Conservation (phyloP, 345 rosid genomes). For the Fremontodendron californicum region DNA sequence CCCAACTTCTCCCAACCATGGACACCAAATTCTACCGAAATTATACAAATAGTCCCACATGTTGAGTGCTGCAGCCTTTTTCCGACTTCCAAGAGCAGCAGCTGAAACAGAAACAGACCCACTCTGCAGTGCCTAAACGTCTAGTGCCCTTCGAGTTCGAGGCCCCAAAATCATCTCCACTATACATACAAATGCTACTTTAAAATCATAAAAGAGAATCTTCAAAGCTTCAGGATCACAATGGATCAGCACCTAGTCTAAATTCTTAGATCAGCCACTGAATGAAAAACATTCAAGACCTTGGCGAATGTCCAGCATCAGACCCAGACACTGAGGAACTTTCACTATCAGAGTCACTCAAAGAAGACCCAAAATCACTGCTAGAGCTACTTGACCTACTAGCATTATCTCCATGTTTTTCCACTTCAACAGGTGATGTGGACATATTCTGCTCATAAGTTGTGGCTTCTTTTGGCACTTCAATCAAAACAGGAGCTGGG, state of each 20-base stretch:
- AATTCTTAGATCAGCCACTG: constrained; percentile 24
- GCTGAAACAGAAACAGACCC: constrained; percentile 11
- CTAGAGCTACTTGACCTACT: constrained; percentile 92
- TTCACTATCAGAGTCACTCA: constrained; percentile 92
- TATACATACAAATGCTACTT: constrained; percentile 33
- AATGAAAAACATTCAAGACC: not conserved
- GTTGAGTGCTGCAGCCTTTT: not conserved
- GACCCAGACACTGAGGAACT: constrained; percentile 92
- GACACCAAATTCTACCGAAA: constrained; percentile 28
- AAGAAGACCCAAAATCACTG: constrained; percentile 94
- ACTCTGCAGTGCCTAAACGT: constrained; percentile 1
- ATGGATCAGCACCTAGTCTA: constrained; percentile 30
- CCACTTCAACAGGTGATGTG: constrained; percentile 48
- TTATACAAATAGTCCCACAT: constrained; percentile 29
- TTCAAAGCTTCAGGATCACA: constrained; percentile 17
- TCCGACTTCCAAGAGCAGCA: not conserved
- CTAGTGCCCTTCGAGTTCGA: not conserved
- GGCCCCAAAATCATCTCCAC: constrained; percentile 17
- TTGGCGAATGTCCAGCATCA: constrained; percentile 41
- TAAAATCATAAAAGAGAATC: constrained; percentile 12
- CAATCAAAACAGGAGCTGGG: constrained; percentile 34
- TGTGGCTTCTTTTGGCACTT: constrained; percentile 49
- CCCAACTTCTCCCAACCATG: constrained; percentile 30
- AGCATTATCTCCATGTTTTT: constrained; percentile 53
- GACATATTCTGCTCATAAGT: constrained; percentile 26